These are phyloP conservation scores for Neoascochyta sp. DNA, from an alignment of 2,329 filamentous ascomycete species.

Conservation along the genomic window DNA sequence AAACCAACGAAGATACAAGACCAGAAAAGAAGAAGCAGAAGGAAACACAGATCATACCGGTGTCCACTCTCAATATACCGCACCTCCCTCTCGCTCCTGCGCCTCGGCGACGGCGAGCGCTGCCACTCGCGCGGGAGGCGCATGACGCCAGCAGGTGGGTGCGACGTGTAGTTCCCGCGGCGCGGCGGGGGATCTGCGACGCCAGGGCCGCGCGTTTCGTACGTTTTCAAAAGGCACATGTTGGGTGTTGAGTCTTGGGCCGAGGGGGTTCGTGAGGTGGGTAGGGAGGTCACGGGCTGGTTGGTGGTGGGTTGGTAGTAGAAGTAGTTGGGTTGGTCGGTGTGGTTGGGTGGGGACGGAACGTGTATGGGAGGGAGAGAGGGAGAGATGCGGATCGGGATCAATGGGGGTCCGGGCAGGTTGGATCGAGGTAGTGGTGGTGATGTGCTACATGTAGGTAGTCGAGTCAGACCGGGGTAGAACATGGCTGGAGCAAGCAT, in stretches of 20 bases:
- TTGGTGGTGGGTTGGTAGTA: not conserved
- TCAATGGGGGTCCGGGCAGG: no score
- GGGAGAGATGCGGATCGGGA: no score
- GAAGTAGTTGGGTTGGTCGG: not conserved
- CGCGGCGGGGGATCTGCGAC: slow-evolving; percentile 33
- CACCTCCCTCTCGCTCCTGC: no score
- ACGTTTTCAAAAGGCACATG: slow-evolving; percentile 36
- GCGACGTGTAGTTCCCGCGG: slow-evolving; percentile 30
- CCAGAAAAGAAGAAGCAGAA: not conserved
- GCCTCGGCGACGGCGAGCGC: slow-evolving; percentile 16
- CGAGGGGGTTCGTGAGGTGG: not conserved
- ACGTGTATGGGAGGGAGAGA: not conserved
- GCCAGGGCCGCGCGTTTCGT: slow-evolving; percentile 22
- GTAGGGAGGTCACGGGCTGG: not conserved
- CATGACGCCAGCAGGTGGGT: slow-evolving; percentile 32
- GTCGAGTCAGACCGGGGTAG: no score
- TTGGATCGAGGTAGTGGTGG: no score
- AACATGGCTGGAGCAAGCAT: slow-evolving; percentile 1
- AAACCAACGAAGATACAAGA: not conserved
- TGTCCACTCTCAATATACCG: slow-evolving; percentile 18
- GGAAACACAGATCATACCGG: slow-evolving; percentile 6
- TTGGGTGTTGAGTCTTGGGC: slow-evolving; percentile 1
- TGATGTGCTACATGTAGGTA: slow-evolving; percentile 3
- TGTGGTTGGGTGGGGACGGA: not conserved
- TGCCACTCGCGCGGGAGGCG: slow-evolving; percentile 33